Conservation (phyloP, 2,329 filamentous ascomycete genomes). For the Venturia oleaginea region DNA sequence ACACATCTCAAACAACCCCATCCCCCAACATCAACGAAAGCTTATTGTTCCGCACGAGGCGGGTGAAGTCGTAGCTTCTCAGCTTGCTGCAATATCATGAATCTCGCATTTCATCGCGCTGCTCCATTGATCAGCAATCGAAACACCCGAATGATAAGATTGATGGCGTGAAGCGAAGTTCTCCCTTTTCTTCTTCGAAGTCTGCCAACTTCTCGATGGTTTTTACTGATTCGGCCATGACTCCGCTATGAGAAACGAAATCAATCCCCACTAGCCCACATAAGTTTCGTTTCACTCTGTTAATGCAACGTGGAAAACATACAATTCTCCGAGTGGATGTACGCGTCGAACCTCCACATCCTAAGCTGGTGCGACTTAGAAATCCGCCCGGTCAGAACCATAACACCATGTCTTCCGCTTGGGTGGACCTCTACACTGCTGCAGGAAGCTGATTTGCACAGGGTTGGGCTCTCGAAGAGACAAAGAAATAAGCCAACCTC, state of each 20-base stretch:
- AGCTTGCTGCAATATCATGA: neutral
- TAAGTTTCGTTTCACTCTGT: neutral
- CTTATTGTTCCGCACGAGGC: neutral
- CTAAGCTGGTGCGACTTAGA: neutral
- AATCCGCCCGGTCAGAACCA: neutral
- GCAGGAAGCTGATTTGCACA: neutral
- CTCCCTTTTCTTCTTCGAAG: neutral
- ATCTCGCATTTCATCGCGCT: neutral
- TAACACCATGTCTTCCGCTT: neutral
- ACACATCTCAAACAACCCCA: neutral
- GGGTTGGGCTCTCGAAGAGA: neutral
- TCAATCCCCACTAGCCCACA: neutral
- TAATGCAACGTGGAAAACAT: neutral
- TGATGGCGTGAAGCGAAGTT: neutral
- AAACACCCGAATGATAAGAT: neutral
- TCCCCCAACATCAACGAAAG: neutral
- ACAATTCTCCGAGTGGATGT: neutral
- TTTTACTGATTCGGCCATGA: neutral
- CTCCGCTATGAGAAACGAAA: neutral
- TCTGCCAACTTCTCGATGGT: neutral
- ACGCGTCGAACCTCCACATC: neutral
- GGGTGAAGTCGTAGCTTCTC: neutral
- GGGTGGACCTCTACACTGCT: neutral
- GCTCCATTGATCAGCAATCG: neutral
- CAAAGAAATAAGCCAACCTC: neutral